These are phyloP conservation scores for Saccharomyces hybrid DNA, from an alignment of 1,139 yeast genomes.

Conservation along the genomic window DNA sequence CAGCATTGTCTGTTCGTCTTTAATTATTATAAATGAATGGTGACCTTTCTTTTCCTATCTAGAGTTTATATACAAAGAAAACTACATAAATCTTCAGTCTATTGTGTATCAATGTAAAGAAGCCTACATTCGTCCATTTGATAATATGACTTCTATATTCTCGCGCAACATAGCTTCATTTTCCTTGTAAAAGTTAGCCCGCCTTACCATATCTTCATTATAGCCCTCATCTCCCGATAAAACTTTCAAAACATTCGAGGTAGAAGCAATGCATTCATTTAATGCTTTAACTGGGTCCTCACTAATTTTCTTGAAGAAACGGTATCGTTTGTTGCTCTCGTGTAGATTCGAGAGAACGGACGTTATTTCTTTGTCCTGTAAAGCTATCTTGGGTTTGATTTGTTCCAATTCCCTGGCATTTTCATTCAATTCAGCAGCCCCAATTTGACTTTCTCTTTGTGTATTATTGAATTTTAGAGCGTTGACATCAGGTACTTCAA, in stretches of 20 bases:
- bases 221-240: constrained; percentile 73
- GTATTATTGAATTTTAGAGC: background rate
- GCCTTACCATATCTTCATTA: constrained; percentile 76
- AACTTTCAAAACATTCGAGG: constrained; percentile 60
- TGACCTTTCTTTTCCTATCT: background rate
- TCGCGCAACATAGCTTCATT: constrained; percentile 52
- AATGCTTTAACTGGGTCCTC: constrained; percentile 68
- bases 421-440: background rate
- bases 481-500: constrained; percentile 37
- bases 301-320: constrained; percentile 61
- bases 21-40: background rate
- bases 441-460: background rate
- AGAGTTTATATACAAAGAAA: background rate
- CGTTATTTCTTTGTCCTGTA: background rate
- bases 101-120: background rate
- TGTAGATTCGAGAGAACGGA: constrained; percentile 36
- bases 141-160: constrained; percentile 58
- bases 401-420: background rate
- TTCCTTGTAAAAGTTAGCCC: constrained; percentile 65
- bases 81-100: background rate
- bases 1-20: background rate
- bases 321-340: constrained; percentile 48
- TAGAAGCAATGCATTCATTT: constrained; percentile 59
- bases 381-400: background rate
- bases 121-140: constrained; percentile 28